Evolutionary conservation across 176 grass and related monocot species (phyloP).

Genomic region (Triticum timopheevii): DNA sequence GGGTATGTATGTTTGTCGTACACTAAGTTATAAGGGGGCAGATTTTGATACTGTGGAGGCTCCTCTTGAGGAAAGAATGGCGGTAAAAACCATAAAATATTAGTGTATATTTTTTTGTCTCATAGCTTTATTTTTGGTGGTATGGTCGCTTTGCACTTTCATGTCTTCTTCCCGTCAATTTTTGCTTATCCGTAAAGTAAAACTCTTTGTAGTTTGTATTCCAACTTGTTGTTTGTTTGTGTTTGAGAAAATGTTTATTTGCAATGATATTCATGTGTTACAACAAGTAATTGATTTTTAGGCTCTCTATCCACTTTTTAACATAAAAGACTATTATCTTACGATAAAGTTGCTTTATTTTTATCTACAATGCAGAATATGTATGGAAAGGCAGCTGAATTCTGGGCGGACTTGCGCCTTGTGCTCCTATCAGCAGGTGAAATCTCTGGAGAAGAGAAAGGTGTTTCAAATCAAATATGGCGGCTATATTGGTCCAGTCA

Average conservation of each 20-base stretch:
- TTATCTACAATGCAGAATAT: slow-evolving; percentile 65
- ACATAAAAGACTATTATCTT: background rate
- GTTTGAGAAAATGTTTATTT: slow-evolving; percentile 3
- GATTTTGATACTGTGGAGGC: slow-evolving; percentile 98
- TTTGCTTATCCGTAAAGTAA: background rate
- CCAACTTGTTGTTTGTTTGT: background rate
- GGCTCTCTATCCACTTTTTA: background rate
- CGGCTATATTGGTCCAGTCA: slow-evolving; percentile 96
- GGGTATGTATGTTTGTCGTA: slow-evolving; percentile 98
- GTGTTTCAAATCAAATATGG: slow-evolving; percentile 85
- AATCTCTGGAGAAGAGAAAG: slow-evolving; percentile 73
- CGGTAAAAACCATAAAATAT: slow-evolving; percentile 64
- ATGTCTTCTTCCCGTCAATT: slow-evolving; percentile 20
- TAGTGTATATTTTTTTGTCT: slow-evolving; percentile 17
- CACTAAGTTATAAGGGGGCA: slow-evolving; percentile 89
- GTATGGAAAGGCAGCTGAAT: slow-evolving; percentile 81
- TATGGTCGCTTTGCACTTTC: background rate
- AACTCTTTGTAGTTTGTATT: slow-evolving; percentile 2
- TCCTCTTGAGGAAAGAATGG: slow-evolving; percentile 88
- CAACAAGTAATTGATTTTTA: slow-evolving; percentile 1
- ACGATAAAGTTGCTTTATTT: slow-evolving; percentile 22
- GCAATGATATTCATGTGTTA: background rate
- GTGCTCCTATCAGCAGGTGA: slow-evolving; percentile 82
- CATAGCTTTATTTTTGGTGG: slow-evolving; percentile 14
- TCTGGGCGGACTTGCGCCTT: slow-evolving; percentile 87